A percentile compares a stretch with the other conserved stretches of the same genome.
Evolutionary conservation across 2,329 filamentous ascomycete species (phyloP).

Genomic region (Rugonectria rugulosa): DNA sequence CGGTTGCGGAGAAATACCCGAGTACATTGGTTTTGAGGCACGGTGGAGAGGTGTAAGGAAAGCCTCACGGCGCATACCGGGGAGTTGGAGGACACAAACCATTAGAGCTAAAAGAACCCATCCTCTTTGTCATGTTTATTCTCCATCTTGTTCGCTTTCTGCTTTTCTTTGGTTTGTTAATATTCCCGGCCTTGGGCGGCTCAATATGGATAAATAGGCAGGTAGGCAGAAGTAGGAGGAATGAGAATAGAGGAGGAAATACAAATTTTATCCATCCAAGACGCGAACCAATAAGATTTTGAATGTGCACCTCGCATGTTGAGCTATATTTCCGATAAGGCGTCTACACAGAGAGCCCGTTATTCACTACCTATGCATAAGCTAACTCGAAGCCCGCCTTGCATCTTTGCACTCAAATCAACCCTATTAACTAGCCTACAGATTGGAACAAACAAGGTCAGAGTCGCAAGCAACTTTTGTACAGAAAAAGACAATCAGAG

Average conservation of each 20-base stretch:
- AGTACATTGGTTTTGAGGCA: background rate
- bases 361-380: too few relatives aligned
- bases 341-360: too few relatives aligned
- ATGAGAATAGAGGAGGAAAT: conserved; percentile 17
- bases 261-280: conserved; percentile 10
- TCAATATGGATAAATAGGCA: conserved; percentile 12
- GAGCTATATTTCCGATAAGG: too few relatives aligned
- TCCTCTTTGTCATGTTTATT: conserved; percentile 38
- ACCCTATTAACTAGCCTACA: too few relatives aligned
- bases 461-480: too few relatives aligned
- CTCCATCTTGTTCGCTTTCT: conserved; percentile 24
- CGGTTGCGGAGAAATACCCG: too few relatives aligned
- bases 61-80: conserved; percentile 41
- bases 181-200: conserved; percentile 35
- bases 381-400: too few relatives aligned
- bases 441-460: too few relatives aligned
- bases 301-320: too few relatives aligned
- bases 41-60: background rate
- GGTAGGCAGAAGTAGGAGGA: background rate
- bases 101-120: conserved; percentile 40
- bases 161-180: conserved; percentile 24
- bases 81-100: conserved; percentile 40
- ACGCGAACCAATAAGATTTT: too few relatives aligned
- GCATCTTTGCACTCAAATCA: too few relatives aligned
- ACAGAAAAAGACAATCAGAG: too few relatives aligned